Base-by-base conservation (phyloP, 768 basidiomycete genomes). In the Galerina sulciceps region DNA sequence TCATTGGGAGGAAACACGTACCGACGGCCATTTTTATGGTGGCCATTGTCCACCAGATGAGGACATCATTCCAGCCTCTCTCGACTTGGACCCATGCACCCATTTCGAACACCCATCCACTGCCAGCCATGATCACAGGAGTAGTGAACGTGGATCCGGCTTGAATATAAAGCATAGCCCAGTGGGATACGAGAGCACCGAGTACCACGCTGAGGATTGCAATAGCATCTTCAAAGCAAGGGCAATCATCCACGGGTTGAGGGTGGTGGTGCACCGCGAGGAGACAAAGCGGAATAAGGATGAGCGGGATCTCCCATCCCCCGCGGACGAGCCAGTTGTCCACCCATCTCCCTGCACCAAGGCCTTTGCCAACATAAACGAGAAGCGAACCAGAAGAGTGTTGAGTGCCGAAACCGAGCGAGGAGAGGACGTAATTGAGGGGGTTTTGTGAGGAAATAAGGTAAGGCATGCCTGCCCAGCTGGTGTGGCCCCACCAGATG, bases 201-300 rank as follows among this genome's bases (percentile, higher is more conserved):
- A 90, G 77, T 15, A 92, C 80, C 41, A 94, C 94, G 22, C 91
- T 88, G n/a, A 91, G 75, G 62, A 95, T 90, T 0, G 96, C 94
- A 50, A 98, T 96, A 3, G 96, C 93, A 67, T 99, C 96, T 69
- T 97, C 96, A 73, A 97, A 99, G 73, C 96, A 98, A 2, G 96
- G 96, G 64, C 96, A 98, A 66, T 96, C 94, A 57, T 99, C 96
- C 9, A 96, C 91, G 0, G 96, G 96, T 64, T 96, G 90, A 0
- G 96, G 94, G 67, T 96, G 94, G 60, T 91, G 86, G 67, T 94
- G 89, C n/a, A 96, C 88, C 17, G 90, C 75, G 4, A 91, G 75
- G 13, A 94, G 75, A 56, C 84, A 86, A n/a, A 90, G 60, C 0
- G 87, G 81, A 23, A 89, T 78, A 42, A 87, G 71, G 10, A 82